Evolutionary conservation across 2,329 filamentous ascomycete species (phyloP).

Genomic region (Cryphonectria japonica): DNA sequence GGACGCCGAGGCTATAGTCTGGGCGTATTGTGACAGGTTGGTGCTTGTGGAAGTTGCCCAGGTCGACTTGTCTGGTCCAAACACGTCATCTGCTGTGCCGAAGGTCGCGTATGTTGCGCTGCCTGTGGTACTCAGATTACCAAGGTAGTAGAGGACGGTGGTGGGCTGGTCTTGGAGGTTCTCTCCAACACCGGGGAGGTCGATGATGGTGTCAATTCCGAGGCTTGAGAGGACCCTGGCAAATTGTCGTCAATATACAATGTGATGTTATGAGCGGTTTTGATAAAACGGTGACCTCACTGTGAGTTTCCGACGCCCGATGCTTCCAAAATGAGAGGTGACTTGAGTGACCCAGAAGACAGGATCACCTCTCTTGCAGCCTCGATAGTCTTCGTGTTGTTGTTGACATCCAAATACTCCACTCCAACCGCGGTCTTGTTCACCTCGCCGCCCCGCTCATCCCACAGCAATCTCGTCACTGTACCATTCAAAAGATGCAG

Average conservation of each 20-base stretch:
- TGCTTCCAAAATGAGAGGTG: slow-evolving; percentile 55
- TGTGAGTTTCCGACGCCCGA: slow-evolving; percentile 54
- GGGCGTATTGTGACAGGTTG: slow-evolving; percentile 32
- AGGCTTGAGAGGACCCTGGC: slow-evolving; percentile 41
- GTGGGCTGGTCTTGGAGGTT: slow-evolving; percentile 47
- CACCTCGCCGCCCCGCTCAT: slow-evolving; percentile 36
- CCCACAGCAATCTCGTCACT: slow-evolving; percentile 24
- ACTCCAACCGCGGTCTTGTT: slow-evolving; percentile 38
- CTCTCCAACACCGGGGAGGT: slow-evolving; percentile 40
- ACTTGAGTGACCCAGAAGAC: slow-evolving; percentile 54
- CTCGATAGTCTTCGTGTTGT: slow-evolving; percentile 39
- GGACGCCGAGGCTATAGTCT: slow-evolving; percentile 9
- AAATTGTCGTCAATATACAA: slow-evolving; percentile 24
- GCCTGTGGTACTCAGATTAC: slow-evolving; percentile 31
- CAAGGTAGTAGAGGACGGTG: slow-evolving; percentile 34
- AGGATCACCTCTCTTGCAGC: slow-evolving; percentile 52
- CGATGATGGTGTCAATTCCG: slow-evolving; percentile 35
- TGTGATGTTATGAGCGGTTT: background rate
- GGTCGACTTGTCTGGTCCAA: slow-evolving; percentile 33
- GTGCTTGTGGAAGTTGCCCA: slow-evolving; percentile 33
- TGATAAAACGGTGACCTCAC: slow-evolving; percentile 29
- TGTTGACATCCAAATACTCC: slow-evolving; percentile 43
- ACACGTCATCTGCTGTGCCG: slow-evolving; percentile 37
- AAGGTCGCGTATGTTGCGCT: slow-evolving; percentile 37
- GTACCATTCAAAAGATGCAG: slow-evolving; percentile 45